phyloP scores from a whole-genome alignment of 2,329 filamentous ascomycete species.

The Sphaceloma murrayae region DNA sequence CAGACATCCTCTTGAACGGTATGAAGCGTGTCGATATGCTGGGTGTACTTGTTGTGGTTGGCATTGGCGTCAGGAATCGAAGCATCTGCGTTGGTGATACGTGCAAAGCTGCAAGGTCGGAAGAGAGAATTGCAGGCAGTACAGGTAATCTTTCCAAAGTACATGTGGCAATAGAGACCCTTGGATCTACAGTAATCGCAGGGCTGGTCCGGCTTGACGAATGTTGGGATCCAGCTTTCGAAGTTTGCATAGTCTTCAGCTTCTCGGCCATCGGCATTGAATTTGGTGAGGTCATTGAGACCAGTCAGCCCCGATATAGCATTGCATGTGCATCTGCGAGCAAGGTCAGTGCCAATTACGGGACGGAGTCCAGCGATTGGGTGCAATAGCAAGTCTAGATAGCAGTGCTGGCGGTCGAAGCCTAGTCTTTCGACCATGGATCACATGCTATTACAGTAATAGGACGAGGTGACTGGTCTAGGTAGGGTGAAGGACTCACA shows the following conservation, averaged over 20 bases:
- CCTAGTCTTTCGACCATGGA: neutral
- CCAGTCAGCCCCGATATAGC: neutral
- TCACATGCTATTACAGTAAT: too few species aligned
- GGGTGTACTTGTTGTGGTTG: conserved; percentile 25
- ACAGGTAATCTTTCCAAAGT: conserved; percentile 32
- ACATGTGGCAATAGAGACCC: conserved; percentile 40
- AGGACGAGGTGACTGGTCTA: too few species aligned
- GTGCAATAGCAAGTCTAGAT: neutral
- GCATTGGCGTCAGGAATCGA: conserved; percentile 19
- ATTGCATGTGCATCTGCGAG: conserved; percentile 3
- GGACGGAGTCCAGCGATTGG: too few species aligned
- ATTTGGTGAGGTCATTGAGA: conserved; percentile 5
- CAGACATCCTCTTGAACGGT: conserved; percentile 35
- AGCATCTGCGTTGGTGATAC: conserved; percentile 25
- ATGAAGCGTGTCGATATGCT: conserved; percentile 38
- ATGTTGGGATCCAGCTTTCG: conserved; percentile 39
- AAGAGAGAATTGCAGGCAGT: conserved; percentile 41
- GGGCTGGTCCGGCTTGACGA: conserved; percentile 36
- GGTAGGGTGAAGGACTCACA: too few species aligned
- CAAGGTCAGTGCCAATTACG: too few species aligned
- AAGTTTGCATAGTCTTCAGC: conserved; percentile 34
- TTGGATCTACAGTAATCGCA: conserved; percentile 41
- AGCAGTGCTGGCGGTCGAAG: neutral
- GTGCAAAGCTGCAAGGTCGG: conserved; percentile 39
- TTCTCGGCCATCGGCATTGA: neutral